phyloP scores from a whole-genome alignment of 371 early-diverging fungal species.

The Ordospora colligata region DNA sequence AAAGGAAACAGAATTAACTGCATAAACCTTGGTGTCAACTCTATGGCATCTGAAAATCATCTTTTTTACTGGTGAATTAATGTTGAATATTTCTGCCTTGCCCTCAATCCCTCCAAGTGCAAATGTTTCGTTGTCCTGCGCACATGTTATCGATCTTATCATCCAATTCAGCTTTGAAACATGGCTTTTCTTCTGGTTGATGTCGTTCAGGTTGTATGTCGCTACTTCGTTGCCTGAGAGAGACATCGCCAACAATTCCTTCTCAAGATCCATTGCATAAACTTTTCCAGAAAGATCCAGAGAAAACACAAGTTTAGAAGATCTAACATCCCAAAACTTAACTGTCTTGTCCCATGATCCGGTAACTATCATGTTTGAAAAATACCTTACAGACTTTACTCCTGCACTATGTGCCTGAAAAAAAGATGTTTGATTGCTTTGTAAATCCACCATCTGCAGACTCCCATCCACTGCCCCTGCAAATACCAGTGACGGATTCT shows the following conservation, averaged over 20 bases:
- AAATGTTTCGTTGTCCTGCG: slow-evolving; percentile 28
- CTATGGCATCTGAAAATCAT: slow-evolving; percentile 89
- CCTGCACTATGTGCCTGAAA: slow-evolving; percentile 48
- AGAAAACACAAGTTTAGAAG: slow-evolving; percentile 66
- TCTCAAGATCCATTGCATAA: slow-evolving; percentile 73
- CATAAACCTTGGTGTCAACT: slow-evolving; percentile 63
- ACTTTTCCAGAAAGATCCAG: slow-evolving; percentile 71
- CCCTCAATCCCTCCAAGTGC: slow-evolving; percentile 58
- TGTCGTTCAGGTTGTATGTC: slow-evolving; percentile 66
- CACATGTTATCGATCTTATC: slow-evolving; percentile 43
- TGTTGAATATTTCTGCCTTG: slow-evolving; percentile 45
- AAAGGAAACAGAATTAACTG: slow-evolving; percentile 71
- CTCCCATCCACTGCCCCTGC: slow-evolving; percentile 56
- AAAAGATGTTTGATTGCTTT: background rate
- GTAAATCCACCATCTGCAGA: slow-evolving; percentile 44
- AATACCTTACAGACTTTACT: slow-evolving; percentile 41
- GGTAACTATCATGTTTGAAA: slow-evolving; percentile 67
- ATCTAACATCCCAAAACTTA: slow-evolving; percentile 78
- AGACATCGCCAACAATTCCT: slow-evolving; percentile 68
- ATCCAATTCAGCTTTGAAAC: slow-evolving; percentile 49
- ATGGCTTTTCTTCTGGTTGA: slow-evolving; percentile 10
- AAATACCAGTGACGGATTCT: slow-evolving; percentile 29
- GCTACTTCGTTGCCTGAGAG: slow-evolving; percentile 69
- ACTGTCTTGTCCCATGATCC: slow-evolving; percentile 89
- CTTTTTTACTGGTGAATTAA: slow-evolving; percentile 57